A percentile compares a stretch with the other conserved stretches of the same genome.
Evolutionary conservation across 169 alveolate species (phyloP).

Genomic region (Cryptosporidium parvum): DNA sequence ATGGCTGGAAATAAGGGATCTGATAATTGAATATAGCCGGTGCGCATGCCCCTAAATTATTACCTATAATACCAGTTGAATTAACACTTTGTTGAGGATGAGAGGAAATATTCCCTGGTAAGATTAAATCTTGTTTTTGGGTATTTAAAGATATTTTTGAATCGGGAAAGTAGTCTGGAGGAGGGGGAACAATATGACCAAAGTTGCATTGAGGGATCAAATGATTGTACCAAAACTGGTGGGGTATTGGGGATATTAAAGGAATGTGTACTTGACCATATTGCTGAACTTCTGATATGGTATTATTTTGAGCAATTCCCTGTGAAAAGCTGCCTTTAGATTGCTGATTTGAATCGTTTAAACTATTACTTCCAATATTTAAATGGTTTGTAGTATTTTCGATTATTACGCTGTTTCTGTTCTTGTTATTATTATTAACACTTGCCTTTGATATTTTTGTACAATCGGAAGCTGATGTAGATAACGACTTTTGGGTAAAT

Average conservation of each 20-base stretch:
- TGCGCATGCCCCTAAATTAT: background rate
- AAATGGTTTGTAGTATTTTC: background rate
- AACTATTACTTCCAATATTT: background rate
- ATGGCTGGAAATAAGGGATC: conserved; percentile 44
- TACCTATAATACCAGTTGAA: background rate
- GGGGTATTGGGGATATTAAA: conserved; percentile 14
- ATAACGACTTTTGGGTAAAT: background rate
- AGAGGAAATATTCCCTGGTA: background rate
- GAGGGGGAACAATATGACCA: conserved; percentile 41
- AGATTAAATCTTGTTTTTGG: conserved; percentile 1
- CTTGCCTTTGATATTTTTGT: background rate
- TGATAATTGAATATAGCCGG: background rate
- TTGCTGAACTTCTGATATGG: conserved; percentile 7
- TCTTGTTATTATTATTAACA: background rate
- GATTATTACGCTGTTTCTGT: background rate
- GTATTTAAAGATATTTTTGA: background rate
- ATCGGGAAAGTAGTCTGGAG: conserved; percentile 49
- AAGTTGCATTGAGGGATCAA: conserved; percentile 8
- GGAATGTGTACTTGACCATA: conserved; percentile 38
- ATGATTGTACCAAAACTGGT: conserved; percentile 27
- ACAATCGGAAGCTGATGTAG: conserved; percentile 1
- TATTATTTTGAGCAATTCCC: background rate
- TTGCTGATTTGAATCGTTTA: background rate
- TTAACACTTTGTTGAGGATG: background rate
- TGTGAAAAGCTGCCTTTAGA: background rate